Evolutionary conservation across 2,329 filamentous ascomycete species (phyloP), one percentile per base, ranked within the genome.

Genomic region (Aureobasidium vineae): DNA sequence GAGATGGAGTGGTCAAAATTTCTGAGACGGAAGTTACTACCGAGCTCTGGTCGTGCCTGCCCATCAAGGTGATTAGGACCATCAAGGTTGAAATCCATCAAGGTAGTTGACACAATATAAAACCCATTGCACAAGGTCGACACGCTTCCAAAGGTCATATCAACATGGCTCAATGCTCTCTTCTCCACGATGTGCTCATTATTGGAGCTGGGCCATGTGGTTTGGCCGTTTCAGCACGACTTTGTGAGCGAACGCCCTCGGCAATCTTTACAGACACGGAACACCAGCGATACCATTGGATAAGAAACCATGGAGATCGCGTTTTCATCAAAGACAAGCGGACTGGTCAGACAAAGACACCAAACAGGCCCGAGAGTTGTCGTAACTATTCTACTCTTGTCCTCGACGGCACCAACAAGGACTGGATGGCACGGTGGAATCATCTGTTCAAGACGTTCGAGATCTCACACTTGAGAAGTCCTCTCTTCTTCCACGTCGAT

Each of bases 231-330:
- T 89, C 91, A 10, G 86, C 90, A 1, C 84, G 90, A 4, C 82
- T 94, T 1, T 83, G 85, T 49, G 90, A 94, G 76, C 82, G 84
- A 65, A 90, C 89, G 0, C 90, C 90, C 0, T 90, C 88, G 0
- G 90, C 90, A 1, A 85, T 92, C 63, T 94, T 94, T 77, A 93
- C 90, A 0, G 90, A 94, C 73, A 89, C 91, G 70, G 91, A 94
- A 73, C 90, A 94, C 72, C 86, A 88, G 49, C 83, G 90, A n/a
- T 94, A 90, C 74, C 86, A 90, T 75, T 92, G 90, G 88, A 88
- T 92, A 66, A 83, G 83, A 66, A 88, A 87, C 66, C 85, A 91
- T 72, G 83, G 83, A 33, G 82, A 82, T 33, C 84, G 85, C 36
- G 85, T 87, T 75, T 81, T 82, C 8, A 79, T 88, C 68, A 88